phyloP scores from a whole-genome alignment of 1,284 basidiomycete species.

The Ceratobasidium sp. region DNA sequence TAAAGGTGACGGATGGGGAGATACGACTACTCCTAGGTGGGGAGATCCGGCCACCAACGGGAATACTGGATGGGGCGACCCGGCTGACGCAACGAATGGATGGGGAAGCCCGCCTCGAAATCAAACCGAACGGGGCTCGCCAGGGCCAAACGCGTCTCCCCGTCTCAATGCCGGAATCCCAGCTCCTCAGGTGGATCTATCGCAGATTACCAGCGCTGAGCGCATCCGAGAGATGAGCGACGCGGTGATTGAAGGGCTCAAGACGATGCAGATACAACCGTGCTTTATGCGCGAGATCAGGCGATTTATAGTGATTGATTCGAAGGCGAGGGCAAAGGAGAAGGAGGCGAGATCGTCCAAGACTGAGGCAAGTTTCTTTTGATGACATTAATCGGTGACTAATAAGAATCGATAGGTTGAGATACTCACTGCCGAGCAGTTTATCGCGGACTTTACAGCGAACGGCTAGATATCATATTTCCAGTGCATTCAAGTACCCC shows the following conservation, averaged over 20 bases:
- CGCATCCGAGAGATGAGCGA: constrained; percentile 22
- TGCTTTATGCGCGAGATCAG: constrained; percentile 39
- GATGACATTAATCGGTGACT: not conserved
- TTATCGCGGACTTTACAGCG: not conserved
- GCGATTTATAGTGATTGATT: constrained; percentile 40
- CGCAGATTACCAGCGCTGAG: not conserved
- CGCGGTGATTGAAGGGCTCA: constrained; percentile 28
- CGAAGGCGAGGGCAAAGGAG: constrained; percentile 1
- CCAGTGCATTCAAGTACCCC: not conserved
- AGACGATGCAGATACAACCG: constrained; percentile 35
- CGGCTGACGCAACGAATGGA: not conserved
- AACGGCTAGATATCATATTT: not conserved
- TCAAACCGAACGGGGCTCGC: not conserved
- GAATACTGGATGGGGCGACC: not conserved
- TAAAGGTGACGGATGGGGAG: constrained; percentile 13
- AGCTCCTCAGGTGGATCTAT: not conserved
- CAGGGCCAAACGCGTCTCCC: not conserved
- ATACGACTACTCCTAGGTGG: not conserved
- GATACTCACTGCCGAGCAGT: constrained; percentile 4
- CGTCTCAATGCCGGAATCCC: not conserved
- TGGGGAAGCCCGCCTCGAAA: not conserved
- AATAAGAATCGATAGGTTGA: constrained; percentile 1
- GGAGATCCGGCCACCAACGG: not conserved
- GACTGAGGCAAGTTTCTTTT: not conserved
- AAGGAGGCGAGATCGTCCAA: not conserved